Conservation (phyloP, 1,139 yeast genomes). For the Nakaseomyces nivariensis region DNA sequence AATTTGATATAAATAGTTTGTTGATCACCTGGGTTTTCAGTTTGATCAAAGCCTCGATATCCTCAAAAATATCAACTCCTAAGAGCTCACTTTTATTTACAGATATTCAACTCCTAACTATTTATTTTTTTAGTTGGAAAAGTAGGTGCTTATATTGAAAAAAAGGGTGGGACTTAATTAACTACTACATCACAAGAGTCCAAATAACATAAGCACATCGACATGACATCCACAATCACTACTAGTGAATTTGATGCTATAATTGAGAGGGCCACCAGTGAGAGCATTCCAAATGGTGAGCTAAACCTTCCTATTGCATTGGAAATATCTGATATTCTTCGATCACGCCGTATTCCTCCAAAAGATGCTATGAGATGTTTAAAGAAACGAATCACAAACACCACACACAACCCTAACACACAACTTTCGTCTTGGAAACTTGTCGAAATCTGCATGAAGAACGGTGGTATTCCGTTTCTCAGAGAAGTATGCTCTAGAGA, state of each 20-base stretch:
- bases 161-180: too few relatives aligned
- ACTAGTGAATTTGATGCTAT: slow-evolving; percentile 49
- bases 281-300: slow-evolving; percentile 85
- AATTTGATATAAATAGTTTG: too few relatives aligned
- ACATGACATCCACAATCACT: slow-evolving; percentile 12
- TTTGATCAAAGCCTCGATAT: too few relatives aligned
- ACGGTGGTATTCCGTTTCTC: slow-evolving; percentile 82
- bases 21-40: too few relatives aligned
- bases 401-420: slow-evolving; percentile 62
- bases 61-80: too few relatives aligned
- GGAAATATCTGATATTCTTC: slow-evolving; percentile 79
- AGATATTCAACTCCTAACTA: too few relatives aligned
- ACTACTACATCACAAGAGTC: too few relatives aligned
- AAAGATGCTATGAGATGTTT: slow-evolving; percentile 77
- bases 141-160: too few relatives aligned
- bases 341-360: slow-evolving; percentile 75
- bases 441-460: slow-evolving; percentile 80
- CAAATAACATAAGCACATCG: background rate
- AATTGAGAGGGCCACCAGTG: slow-evolving; percentile 75
- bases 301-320: slow-evolving; percentile 61
- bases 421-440: slow-evolving; percentile 67
- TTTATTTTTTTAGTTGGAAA: too few relatives aligned
- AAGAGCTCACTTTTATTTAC: too few relatives aligned
- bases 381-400: slow-evolving; percentile 59
- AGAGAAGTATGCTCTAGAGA: slow-evolving; percentile 75